phyloP scores from a whole-genome alignment of 2,329 filamentous ascomycete genomes.

The Thelonectria blattea region DNA sequence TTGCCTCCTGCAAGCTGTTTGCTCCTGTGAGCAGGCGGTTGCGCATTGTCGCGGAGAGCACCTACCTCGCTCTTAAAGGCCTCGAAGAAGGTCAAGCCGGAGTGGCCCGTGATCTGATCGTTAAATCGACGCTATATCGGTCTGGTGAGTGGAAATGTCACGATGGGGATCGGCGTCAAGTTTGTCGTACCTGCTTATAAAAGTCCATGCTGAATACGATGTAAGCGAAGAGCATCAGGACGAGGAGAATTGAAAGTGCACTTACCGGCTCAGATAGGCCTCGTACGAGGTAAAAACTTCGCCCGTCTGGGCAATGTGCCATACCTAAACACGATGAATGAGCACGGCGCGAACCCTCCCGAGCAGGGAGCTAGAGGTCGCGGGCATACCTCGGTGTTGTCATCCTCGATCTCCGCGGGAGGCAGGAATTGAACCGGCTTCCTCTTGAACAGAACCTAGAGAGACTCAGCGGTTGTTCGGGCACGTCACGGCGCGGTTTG shows the following conservation, averaged over 20 bases:
- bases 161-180: conserved; percentile 8
- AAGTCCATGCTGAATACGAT: conserved; percentile 75
- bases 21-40: conserved; percentile 21
- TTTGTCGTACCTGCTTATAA: conserved; percentile 77
- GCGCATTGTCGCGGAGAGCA: conserved; percentile 23
- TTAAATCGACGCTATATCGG: conserved; percentile 78
- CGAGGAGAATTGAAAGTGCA: conserved; percentile 22
- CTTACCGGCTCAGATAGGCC: conserved; percentile 82
- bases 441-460: conserved; percentile 90
- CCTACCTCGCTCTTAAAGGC: conserved; percentile 89
- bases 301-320: conserved; percentile 87
- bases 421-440: conserved; percentile 89
- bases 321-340: conserved; percentile 66
- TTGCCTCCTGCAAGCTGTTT: conserved; percentile 75
- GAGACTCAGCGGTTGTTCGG: conserved; percentile 18
- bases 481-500: background rate
- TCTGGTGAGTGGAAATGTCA: conserved; percentile 26
- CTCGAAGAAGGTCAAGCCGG: conserved; percentile 89
- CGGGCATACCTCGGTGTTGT: conserved; percentile 75
- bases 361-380: conserved; percentile 20
- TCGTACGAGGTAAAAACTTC: conserved; percentile 92
- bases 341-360: conserved; percentile 15
- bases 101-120: conserved; percentile 94
- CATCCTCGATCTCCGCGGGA: conserved; percentile 75
- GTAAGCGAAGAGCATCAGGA: conserved; percentile 21